These are phyloP conservation scores for Aspergillus uvarum DNA, from an alignment of 2,329 filamentous ascomycete genomes.

Conservation along the genomic window DNA sequence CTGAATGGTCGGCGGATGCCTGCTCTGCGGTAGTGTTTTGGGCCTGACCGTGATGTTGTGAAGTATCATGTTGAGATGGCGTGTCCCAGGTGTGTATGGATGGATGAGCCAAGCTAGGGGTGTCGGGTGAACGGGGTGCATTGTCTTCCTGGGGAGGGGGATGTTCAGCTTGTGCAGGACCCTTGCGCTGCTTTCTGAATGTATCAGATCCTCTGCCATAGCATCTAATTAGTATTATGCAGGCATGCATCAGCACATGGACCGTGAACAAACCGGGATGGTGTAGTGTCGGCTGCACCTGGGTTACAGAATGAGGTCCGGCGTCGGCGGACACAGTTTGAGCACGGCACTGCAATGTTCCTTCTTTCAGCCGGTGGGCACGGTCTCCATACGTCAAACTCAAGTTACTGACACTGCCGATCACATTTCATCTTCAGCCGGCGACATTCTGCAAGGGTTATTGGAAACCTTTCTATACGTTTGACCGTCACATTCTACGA, in stretches of 20 bases:
- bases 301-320: neutral
- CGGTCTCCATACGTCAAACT: neutral
- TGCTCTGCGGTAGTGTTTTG: neutral
- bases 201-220: neutral
- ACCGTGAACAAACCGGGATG: neutral
- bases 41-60: neutral
- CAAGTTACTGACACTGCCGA: conserved; percentile 1
- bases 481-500: neutral
- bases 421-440: conserved; percentile 6
- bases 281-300: neutral
- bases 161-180: neutral
- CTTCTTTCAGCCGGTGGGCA: neutral
- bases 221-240: neutral
- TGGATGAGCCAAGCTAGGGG: neutral
- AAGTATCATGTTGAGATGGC: neutral
- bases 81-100: neutral
- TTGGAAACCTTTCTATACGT: neutral
- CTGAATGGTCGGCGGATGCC: neutral
- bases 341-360: neutral
- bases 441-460: neutral
- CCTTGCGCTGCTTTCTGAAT: neutral
- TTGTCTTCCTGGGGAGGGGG: neutral
- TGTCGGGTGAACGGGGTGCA: neutral
- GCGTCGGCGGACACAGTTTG: conserved; percentile 5
- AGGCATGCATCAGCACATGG: neutral